These are phyloP conservation scores for Opeltia flavorubescens DNA, from an alignment of 495 filamentous ascomycete species.

Conservation along the genomic window DNA sequence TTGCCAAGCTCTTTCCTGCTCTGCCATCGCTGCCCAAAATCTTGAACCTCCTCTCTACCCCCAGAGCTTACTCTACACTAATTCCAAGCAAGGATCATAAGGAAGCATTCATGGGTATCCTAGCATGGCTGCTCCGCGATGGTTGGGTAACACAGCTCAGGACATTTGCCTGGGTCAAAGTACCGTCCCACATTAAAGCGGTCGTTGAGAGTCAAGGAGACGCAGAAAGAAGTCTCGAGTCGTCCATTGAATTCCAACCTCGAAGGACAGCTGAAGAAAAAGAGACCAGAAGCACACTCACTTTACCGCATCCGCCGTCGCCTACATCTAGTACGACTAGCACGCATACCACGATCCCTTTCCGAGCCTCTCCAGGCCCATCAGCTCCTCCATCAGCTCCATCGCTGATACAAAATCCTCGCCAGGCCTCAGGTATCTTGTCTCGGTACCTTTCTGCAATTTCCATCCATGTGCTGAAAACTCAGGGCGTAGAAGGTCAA, in stretches of 20 bases:
- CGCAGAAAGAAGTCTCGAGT: background rate
- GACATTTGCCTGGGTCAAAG: slow-evolving; percentile 70
- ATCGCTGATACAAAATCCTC: slow-evolving; percentile 36
- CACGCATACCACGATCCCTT: slow-evolving; percentile 28
- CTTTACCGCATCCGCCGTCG: slow-evolving; percentile 25
- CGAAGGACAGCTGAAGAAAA: slow-evolving; percentile 14
- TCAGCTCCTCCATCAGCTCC: slow-evolving; percentile 17
- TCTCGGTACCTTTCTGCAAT: slow-evolving; percentile 64
- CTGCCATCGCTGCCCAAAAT: slow-evolving; percentile 73
- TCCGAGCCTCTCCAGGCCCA: slow-evolving; percentile 19
- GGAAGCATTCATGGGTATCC: slow-evolving; percentile 69
- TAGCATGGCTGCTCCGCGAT: slow-evolving; percentile 82
- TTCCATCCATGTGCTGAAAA: slow-evolving; percentile 37
- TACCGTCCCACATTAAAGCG: slow-evolving; percentile 34
- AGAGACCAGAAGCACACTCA: slow-evolving; percentile 24
- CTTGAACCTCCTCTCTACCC: slow-evolving; percentile 61
- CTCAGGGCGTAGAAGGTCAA: slow-evolving; percentile 14
- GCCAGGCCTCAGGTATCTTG: slow-evolving; percentile 44
- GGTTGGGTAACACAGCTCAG: slow-evolving; percentile 88
- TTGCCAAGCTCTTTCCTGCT: slow-evolving; percentile 62
- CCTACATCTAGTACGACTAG: slow-evolving; percentile 16
- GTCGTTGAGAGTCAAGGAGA: slow-evolving; percentile 22
- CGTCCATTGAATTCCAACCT: background rate
- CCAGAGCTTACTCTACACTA: slow-evolving; percentile 63
- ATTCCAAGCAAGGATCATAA: slow-evolving; percentile 86